Base-by-base conservation (phyloP, 441 rosid genomes). In the Omphalea diandra region DNA sequence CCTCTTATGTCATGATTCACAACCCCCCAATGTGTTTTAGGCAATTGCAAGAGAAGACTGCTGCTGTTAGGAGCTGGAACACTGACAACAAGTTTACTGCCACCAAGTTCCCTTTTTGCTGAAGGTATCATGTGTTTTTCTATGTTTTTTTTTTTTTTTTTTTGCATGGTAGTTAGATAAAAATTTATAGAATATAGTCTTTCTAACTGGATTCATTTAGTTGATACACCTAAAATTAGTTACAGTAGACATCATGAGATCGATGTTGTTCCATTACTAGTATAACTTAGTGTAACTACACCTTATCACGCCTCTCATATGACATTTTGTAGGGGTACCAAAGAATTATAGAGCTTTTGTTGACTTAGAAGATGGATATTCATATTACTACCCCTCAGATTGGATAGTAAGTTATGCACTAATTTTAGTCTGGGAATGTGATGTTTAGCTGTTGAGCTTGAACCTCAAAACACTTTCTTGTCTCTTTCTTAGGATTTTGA, bases 381-480 rank as follows among this genome's bases (percentile, higher is more conserved):
- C 98, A 4, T 94, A 92, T 68, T 76, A 76, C 75, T 92, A 90
- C 79, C 99, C 97, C 62, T 81, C 94, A 65, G 97, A 94, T 74
- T 92, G 99, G 97, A 88, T 86, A 73, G 96, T 91, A 84, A 76
- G 94, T 81, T 76, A 18, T 47, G 47, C 27, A 61, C 38, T 41
- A 31, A 4, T 35, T 7, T 27, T 18, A n/a, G n/a, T 18, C 38
- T 47, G 7, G 40, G 63, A 70, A 5, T 20, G 36, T 59, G 50
- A 18, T 31, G 47, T 41, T 38, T 58, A 47, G 73, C 20, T 40
- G 41, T 41, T 29, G n/a, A n/a, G n/a, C n/a, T n/a, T n/a, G 27
- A 27, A 53, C 22, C 18, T 58, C 36, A 41, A 6, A 14, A 47
- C 5, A 63, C n/a, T 53, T 29, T 58, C 53, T 58, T 40, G 60